Percentiles rank a stretch among this genome's conserved stretches.
These are phyloP conservation scores for Persicaria tinctoria DNA, from an alignment of 148 eudicot genomes.

Conservation along the genomic window DNA sequence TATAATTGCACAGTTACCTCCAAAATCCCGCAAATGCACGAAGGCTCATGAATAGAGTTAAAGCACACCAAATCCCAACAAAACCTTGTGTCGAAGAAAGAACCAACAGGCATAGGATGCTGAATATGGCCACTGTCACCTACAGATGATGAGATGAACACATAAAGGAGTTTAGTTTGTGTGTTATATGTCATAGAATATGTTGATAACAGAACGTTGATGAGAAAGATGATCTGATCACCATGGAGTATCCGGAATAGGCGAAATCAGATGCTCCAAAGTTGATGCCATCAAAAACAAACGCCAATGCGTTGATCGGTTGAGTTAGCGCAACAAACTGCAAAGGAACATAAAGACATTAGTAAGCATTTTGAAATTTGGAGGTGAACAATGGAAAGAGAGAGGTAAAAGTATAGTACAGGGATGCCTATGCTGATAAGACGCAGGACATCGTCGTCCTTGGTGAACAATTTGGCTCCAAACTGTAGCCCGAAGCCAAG, in stretches of 20 bases:
- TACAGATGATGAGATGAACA: slow-evolving; percentile 19
- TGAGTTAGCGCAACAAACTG: slow-evolving; percentile 60
- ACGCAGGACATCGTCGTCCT: slow-evolving; percentile 27
- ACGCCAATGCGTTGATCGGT: slow-evolving; percentile 49
- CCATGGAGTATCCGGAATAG: slow-evolving; percentile 57
- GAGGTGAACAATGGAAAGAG: neutral
- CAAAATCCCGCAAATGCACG: slow-evolving; percentile 74
- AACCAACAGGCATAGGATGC: slow-evolving; percentile 45
- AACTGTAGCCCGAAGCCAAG: slow-evolving; percentile 25
- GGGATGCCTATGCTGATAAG: slow-evolving; percentile 38
- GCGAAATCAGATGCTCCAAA: slow-evolving; percentile 59
- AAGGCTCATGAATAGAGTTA: slow-evolving; percentile 73
- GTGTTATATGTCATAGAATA: neutral
- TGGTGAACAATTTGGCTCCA: slow-evolving; percentile 24
- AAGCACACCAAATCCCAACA: slow-evolving; percentile 70
- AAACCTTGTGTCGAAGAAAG: slow-evolving; percentile 49
- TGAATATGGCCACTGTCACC: slow-evolving; percentile 60
- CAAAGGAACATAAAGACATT: neutral
- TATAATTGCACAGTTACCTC: slow-evolving; percentile 38
- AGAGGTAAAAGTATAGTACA: slow-evolving; percentile 17
- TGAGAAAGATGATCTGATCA: slow-evolving; percentile 10
- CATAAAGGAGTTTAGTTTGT: neutral
- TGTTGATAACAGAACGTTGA: neutral
- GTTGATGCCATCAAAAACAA: slow-evolving; percentile 54
- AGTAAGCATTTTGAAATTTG: neutral